These are phyloP conservation scores for Aspergillus cavernicola DNA, from an alignment of 495 filamentous ascomycete species.

Conservation along the genomic window DNA sequence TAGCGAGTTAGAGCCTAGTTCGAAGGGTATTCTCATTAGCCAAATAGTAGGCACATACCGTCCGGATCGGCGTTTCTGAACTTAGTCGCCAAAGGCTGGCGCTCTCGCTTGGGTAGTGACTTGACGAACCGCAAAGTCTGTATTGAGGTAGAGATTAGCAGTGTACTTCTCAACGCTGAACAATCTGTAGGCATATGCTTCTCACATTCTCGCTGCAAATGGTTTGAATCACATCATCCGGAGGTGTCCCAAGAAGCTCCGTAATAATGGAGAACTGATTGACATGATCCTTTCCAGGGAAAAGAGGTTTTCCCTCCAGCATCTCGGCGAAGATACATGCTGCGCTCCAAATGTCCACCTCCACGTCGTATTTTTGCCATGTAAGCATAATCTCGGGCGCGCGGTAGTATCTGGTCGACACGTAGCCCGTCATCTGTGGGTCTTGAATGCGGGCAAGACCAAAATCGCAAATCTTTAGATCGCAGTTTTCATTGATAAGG, in stretches of 20 bases:
- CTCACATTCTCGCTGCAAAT: slow-evolving; percentile 97
- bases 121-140: slow-evolving; percentile 96
- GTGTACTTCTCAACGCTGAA: background rate
- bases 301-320: slow-evolving; percentile 96
- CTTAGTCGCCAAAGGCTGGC: slow-evolving; percentile 83
- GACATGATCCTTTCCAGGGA: slow-evolving; percentile 98
- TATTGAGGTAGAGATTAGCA: slow-evolving; percentile 13
- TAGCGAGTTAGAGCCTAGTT: slow-evolving; percentile 16
- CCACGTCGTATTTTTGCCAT: slow-evolving; percentile 99
- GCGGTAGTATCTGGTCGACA: slow-evolving; percentile 97
- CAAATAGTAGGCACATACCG: slow-evolving; percentile 52
- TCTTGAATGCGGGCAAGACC: slow-evolving; percentile 96
- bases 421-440: slow-evolving; percentile 99
- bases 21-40: background rate
- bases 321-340: slow-evolving; percentile 99
- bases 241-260: slow-evolving; percentile 94
- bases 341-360: slow-evolving; percentile 99
- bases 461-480: slow-evolving; percentile 99
- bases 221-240: slow-evolving; percentile 96
- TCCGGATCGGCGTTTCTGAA: slow-evolving; percentile 95
- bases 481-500: slow-evolving; percentile 98
- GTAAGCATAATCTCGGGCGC: slow-evolving; percentile 99
- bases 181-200: background rate
- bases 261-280: slow-evolving; percentile 99
- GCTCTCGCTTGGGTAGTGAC: slow-evolving; percentile 91